These are phyloP conservation scores for Neodidymelliopsis sp. DNA, from an alignment of 2,329 filamentous ascomycete species.

Conservation along the genomic window DNA sequence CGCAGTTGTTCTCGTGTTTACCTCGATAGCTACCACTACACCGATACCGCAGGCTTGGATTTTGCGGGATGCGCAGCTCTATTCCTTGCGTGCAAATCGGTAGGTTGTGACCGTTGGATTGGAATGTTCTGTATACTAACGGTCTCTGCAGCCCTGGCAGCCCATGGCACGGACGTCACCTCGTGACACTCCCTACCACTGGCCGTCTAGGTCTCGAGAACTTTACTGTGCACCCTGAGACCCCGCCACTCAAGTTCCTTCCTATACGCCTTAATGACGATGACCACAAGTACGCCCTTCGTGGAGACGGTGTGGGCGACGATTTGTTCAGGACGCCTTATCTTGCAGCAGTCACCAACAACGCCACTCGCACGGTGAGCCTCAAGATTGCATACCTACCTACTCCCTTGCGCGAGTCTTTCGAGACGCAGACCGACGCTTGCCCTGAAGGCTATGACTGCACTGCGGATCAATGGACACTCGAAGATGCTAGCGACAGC, in stretches of 20 bases:
- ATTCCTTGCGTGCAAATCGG: slow-evolving; percentile 18
- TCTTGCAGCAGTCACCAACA: slow-evolving; percentile 24
- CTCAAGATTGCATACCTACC: slow-evolving; percentile 23
- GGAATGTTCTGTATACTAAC: neutral
- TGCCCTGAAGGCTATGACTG: slow-evolving; percentile 26
- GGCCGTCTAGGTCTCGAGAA: slow-evolving; percentile 33
- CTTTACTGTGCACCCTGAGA: slow-evolving; percentile 31
- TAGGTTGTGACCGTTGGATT: neutral
- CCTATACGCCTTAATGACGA: slow-evolving; percentile 21
- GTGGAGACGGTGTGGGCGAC: slow-evolving; percentile 15
- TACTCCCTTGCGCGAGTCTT: slow-evolving; percentile 6
- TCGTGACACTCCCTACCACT: slow-evolving; percentile 24
- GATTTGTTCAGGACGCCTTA: slow-evolving; percentile 20
- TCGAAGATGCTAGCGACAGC: slow-evolving; percentile 1
- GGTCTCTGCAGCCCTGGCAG: slow-evolving; percentile 9
- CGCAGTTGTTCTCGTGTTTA: neutral
- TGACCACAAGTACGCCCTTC: slow-evolving; percentile 23
- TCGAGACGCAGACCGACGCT: slow-evolving; percentile 11
- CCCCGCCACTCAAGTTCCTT: slow-evolving; percentile 21
- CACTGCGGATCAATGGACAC: slow-evolving; percentile 20
- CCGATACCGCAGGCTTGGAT: neutral
- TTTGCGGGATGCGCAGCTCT: slow-evolving; percentile 5
- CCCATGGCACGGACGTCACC: slow-evolving; percentile 28
- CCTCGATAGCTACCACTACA: neutral
- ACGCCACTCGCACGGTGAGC: slow-evolving; percentile 16